Percentiles rank a stretch among this genome's conserved stretches.
phyloP scores from a whole-genome alignment of 192 early-diverging fungal species.

The Coemansia guatemalensis region DNA sequence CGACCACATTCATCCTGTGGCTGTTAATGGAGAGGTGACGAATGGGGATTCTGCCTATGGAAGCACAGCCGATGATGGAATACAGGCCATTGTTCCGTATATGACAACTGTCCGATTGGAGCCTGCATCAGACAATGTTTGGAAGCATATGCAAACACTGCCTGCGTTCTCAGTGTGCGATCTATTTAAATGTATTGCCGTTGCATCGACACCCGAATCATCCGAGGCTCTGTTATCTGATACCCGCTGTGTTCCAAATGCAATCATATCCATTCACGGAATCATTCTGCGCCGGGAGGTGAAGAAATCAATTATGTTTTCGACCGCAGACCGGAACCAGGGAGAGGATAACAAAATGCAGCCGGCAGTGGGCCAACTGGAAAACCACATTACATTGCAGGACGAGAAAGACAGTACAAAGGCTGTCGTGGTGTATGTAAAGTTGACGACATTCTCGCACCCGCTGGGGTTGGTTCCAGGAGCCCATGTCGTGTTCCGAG shows the following conservation, averaged over 20 bases:
- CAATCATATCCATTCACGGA: conserved; percentile 15
- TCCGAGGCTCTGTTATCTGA: too few species aligned
- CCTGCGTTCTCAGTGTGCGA: conserved; percentile 4
- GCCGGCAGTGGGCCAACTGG: conserved; percentile 10
- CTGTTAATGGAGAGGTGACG: background rate
- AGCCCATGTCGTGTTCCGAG: conserved; percentile 14
- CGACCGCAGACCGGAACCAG: background rate
- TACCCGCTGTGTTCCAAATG: background rate
- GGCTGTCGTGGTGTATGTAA: conserved; percentile 22
- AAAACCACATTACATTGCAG: conserved; percentile 23
- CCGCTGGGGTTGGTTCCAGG: conserved; percentile 37
- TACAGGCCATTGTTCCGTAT: background rate
- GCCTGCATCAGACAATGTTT: background rate
- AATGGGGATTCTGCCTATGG: background rate
- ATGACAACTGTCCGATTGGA: conserved; percentile 13
- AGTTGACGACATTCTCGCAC: conserved; percentile 28
- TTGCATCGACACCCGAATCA: background rate
- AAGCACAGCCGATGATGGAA: background rate
- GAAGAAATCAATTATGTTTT: conserved; percentile 5
- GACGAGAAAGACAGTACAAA: conserved; percentile 13
- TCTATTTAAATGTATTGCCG: background rate
- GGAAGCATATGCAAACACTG: background rate
- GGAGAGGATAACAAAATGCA: background rate
- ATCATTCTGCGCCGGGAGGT: conserved; percentile 13
- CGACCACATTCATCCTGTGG: conserved; percentile 29